Conservation (phyloP, 371 early-diverging fungal species). For the Circinella umbellata region DNA sequence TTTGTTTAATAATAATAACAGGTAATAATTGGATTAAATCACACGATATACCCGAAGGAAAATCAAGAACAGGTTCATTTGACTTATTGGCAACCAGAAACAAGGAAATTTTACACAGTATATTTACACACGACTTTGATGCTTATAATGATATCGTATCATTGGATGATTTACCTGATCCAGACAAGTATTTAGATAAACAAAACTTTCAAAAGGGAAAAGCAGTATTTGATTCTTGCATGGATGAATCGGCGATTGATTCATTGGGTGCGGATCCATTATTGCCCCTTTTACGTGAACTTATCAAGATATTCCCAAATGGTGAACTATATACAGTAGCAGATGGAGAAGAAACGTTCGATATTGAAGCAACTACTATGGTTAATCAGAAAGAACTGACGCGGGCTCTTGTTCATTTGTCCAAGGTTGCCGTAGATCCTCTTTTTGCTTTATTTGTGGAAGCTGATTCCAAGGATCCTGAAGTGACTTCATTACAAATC, state of each 20-base stretch:
- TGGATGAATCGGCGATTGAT: conserved; percentile 58
- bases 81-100: conserved; percentile 43
- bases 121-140: conserved; percentile 47
- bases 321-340: neutral
- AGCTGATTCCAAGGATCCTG: conserved; percentile 57
- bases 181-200: conserved; percentile 40
- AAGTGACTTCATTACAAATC: conserved; percentile 40
- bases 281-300: conserved; percentile 37
- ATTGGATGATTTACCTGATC: conserved; percentile 30
- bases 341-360: neutral
- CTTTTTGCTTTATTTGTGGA: conserved; percentile 34
- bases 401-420: conserved; percentile 16
- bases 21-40: conserved; percentile 54
- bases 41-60: conserved; percentile 58
- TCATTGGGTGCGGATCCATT: conserved; percentile 53
- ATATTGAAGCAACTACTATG: neutral
- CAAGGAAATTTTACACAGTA: conserved; percentile 64
- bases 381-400: conserved; percentile 16
- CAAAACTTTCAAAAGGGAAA: conserved; percentile 58
- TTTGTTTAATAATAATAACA: conserved; percentile 13
- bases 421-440: conserved; percentile 20
- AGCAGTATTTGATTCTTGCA: conserved; percentile 56
- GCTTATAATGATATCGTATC: conserved; percentile 32
- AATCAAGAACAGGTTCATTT: conserved; percentile 47
- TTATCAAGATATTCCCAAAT: conserved; percentile 29